These are phyloP conservation scores for Neodidymelliopsis sp. DNA, from an alignment of 2,329 filamentous ascomycete genomes.

Conservation along the genomic window DNA sequence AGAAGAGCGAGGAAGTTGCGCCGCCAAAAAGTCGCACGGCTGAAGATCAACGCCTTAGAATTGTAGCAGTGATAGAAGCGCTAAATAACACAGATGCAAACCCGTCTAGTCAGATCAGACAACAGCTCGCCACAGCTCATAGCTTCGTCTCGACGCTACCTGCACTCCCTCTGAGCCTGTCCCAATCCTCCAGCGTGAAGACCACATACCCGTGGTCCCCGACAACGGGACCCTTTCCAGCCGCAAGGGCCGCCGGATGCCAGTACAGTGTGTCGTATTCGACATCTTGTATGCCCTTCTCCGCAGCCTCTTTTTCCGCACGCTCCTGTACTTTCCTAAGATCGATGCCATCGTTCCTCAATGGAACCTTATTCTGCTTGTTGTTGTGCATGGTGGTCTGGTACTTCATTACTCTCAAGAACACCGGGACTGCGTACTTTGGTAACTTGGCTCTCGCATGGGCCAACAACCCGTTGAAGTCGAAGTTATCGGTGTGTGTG, in stretches of 20 bases:
- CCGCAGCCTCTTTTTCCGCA: conserved; percentile 45
- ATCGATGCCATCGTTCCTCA: conserved; percentile 72
- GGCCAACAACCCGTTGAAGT: conserved; percentile 65
- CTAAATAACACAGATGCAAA: too few species aligned
- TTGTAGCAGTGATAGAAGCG: too few species aligned
- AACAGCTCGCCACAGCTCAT: conserved; percentile 19
- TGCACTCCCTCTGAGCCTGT: conserved; percentile 53
- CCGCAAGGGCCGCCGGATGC: conserved; percentile 50
- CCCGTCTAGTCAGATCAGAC: too few species aligned
- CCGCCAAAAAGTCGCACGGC: too few species aligned
- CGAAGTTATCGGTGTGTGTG: conserved; percentile 53
- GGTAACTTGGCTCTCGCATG: conserved; percentile 69
- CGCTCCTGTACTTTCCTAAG: conserved; percentile 56
- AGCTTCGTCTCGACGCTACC: conserved; percentile 25
- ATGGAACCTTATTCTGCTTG: conserved; percentile 79
- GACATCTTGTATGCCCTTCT: conserved; percentile 43
- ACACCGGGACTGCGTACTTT: conserved; percentile 77
- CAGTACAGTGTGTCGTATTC: conserved; percentile 59
- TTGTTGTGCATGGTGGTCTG: conserved; percentile 75
- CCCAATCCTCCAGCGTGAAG: conserved; percentile 68
- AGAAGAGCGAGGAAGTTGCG: too few species aligned
- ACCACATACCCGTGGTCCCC: conserved; percentile 61
- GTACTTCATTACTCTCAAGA: conserved; percentile 68
- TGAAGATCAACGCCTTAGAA: too few species aligned
- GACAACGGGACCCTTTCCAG: conserved; percentile 43